Percentiles rank a stretch among this genome's conserved stretches.
Conservation (phyloP, 768 basidiomycete species). For the Mycena maculata region DNA sequence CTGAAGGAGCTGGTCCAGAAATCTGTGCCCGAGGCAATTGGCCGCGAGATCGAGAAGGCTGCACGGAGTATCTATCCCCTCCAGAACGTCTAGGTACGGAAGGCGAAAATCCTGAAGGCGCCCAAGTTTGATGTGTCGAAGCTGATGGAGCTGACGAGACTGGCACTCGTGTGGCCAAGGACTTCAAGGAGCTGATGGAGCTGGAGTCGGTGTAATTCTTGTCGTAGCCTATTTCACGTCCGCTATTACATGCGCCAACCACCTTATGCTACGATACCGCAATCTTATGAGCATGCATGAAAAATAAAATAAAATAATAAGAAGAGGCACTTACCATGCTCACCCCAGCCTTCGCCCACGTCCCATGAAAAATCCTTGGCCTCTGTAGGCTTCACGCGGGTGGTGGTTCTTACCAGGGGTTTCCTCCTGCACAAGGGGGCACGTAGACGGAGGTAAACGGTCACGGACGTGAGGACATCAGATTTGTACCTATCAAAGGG, state of each 20-base stretch:
- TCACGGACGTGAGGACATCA: no score
- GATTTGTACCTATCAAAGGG: no score
- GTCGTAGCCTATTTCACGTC: slow-evolving; percentile 40
- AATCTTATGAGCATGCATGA: slow-evolving; percentile 42
- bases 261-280: slow-evolving; percentile 42
- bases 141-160: slow-evolving; percentile 97
- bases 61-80: slow-evolving; percentile 96
- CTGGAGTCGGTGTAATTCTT: slow-evolving; percentile 86
- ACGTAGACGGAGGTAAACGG: no score
- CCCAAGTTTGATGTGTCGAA: slow-evolving; percentile 96
- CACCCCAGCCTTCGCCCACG: no score
- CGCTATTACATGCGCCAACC: slow-evolving; percentile 50
- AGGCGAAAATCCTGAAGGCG: slow-evolving; percentile 99
- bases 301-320: no score
- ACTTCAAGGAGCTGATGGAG: slow-evolving; percentile 98
- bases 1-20: slow-evolving; percentile 99
- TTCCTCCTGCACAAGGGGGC: no score
- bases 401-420: no score
- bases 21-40: slow-evolving; percentile 98
- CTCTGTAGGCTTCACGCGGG: no score
- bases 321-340: no score
- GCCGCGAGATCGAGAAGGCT: slow-evolving; percentile 99
- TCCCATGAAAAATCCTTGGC: no score
- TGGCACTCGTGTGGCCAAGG: slow-evolving; percentile 92
- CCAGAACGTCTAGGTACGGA: slow-evolving; percentile 99